Conservation (phyloP, 352 stramenopile genomes). For the Phytophthora colocasiae region DNA sequence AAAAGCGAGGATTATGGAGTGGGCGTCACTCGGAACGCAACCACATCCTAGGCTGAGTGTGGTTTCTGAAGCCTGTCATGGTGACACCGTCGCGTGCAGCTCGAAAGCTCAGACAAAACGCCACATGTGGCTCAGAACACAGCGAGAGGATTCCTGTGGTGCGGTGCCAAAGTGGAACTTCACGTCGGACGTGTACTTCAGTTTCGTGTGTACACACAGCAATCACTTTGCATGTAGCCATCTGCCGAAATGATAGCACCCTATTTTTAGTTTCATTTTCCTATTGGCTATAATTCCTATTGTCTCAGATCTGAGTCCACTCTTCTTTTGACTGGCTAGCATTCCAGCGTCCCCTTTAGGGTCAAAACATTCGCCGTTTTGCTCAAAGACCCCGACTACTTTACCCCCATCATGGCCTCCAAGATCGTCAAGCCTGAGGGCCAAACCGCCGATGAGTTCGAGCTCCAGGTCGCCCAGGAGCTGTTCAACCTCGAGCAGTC, state of each 20-base stretch:
- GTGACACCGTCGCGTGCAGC: conserved; percentile 25
- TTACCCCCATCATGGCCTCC: conserved; percentile 71
- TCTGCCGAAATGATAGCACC: neutral
- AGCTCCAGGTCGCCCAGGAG: conserved; percentile 90
- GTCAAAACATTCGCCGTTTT: conserved; percentile 31
- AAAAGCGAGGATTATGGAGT: conserved; percentile 9
- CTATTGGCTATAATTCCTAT: conserved; percentile 6
- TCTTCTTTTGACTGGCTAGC: conserved; percentile 43
- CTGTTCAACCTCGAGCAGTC: conserved; percentile 93
- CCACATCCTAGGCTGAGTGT: conserved; percentile 26
- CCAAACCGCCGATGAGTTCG: conserved; percentile 88
- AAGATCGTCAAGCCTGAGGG: conserved; percentile 91
- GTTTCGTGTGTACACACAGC: too few species aligned
- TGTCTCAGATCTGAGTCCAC: conserved; percentile 32
- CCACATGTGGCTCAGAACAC: neutral
- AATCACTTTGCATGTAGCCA: neutral
- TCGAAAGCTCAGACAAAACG: conserved; percentile 6
- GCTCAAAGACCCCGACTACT: conserved; percentile 46
- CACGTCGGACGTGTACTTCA: conserved; percentile 13
- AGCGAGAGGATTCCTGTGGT: conserved; percentile 20
- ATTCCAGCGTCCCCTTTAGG: neutral
- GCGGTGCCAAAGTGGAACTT: conserved; percentile 2
- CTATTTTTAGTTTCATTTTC: neutral
- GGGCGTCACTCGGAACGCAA: conserved; percentile 26
- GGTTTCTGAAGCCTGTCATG: neutral